Base-by-base conservation (phyloP, 2,329 filamentous ascomycete species). In the Rhynchosporium secalis region DNA sequence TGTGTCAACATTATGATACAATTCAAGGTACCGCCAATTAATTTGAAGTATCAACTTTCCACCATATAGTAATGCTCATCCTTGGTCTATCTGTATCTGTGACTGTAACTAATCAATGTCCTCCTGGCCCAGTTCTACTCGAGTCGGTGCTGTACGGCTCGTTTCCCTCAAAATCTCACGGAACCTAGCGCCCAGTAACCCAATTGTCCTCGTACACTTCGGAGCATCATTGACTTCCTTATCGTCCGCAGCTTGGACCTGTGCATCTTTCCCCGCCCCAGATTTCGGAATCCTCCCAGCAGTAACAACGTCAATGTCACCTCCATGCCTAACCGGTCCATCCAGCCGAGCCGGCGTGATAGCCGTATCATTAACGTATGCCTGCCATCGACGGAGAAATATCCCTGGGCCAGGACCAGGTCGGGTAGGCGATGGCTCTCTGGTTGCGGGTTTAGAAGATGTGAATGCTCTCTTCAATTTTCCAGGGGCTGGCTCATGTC, bases 371-470 rank as follows among this genome's bases (percentile, higher is more conserved):
- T 92, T 87, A 3, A 93, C 78, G 6, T 92, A 78, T 0, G 83
- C 78, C 72, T 92, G 87, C 90, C 90, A 93, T 56, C 86, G 82
- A 1, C 84, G 80, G 29, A 92, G 81, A 71, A 89, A 93, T 52
- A 89, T 83, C 1, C 90, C 90, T 0, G 90, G 89, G 0, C 89
- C 89, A 8, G 57, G 54, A 3, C 33, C 28, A 9, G 58, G 48
- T n/a, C 29, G 40, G 29, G 49, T 58, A 41, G 45, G 51, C 79
- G 48, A 54, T 38, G 43, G 38, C 79, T 78, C 3, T 73, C 40
- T 58, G 61, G 51, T 71, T 69, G 4, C 70, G 65, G 1, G 71
- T 70, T 56, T 65, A 36, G 46, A 60, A 40, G 52, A 65, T 1
- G 48, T 48, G 43, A 61, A 56, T 7, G 41, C 40, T 28, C 47